A percentile compares a stretch with the other conserved stretches of the same genome.
phyloP scores from a whole-genome alignment of 169 alveolate genomes.

The Plasmodium blacklocki region DNA sequence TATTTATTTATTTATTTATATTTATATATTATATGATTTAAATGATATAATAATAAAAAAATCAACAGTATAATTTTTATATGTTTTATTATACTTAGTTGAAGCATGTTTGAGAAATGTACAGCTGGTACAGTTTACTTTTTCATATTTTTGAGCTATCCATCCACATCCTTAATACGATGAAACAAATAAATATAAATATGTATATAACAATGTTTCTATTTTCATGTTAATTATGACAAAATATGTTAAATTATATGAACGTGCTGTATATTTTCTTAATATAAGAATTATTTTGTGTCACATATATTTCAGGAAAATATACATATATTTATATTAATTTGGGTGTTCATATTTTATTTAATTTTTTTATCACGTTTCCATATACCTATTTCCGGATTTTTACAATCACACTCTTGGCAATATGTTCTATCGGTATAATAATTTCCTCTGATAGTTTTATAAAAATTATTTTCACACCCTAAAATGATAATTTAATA shows the following conservation, averaged over 20 bases:
- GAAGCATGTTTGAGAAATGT: conserved; percentile 49
- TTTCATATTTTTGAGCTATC: conserved; percentile 53
- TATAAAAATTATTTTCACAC: conserved; percentile 47
- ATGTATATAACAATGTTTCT: too few species aligned
- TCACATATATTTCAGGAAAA: background rate
- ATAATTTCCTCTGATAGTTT: conserved; percentile 47
- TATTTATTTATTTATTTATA: background rate
- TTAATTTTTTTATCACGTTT: background rate
- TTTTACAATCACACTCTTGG: conserved; percentile 53
- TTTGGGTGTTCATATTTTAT: too few species aligned
- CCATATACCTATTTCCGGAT: conserved; percentile 31
- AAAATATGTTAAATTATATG: too few species aligned
- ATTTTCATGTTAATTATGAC: too few species aligned
- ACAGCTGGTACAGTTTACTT: conserved; percentile 65
- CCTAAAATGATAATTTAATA: conserved; percentile 16
- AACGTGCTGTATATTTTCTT: background rate
- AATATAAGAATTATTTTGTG: background rate
- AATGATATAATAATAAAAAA: background rate
- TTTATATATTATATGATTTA: too few species aligned
- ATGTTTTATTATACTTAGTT: conserved; percentile 25
- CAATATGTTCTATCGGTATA: conserved; percentile 42
- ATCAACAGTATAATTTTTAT: background rate
- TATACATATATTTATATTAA: background rate
- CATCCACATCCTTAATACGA: conserved; percentile 55
- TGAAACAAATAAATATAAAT: background rate